Evolutionary conservation across 257 asterid species (phyloP).

Genomic region (Forsythia viridissima): DNA sequence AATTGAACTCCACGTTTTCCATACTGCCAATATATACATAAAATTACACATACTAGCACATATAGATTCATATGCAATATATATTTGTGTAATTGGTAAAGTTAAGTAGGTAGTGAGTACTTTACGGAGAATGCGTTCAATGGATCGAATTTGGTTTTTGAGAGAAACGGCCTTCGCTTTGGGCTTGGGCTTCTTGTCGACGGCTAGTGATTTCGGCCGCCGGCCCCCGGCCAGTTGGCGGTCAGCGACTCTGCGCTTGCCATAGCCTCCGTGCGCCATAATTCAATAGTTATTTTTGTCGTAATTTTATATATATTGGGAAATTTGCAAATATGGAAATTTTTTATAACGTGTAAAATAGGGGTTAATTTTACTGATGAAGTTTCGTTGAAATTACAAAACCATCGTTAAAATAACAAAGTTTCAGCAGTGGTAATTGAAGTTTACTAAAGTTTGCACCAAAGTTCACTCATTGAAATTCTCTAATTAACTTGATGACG

Average conservation of each 20-base stretch:
- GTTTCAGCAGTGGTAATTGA: too few species aligned
- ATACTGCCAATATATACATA: neutral
- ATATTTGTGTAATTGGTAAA: neutral
- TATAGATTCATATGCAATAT: neutral
- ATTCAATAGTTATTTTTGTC: neutral
- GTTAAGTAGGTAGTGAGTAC: constrained; percentile 38
- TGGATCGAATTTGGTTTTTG: constrained; percentile 89
- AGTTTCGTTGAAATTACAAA: too few species aligned
- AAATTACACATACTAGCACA: neutral
- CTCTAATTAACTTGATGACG: too few species aligned
- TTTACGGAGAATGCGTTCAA: constrained; percentile 86
- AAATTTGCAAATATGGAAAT: too few species aligned
- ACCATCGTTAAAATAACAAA: too few species aligned
- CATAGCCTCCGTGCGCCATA: constrained; percentile 89
- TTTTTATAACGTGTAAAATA: too few species aligned
- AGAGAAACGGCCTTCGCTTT: constrained; percentile 73
- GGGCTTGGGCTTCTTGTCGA: constrained; percentile 65
- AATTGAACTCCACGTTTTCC: neutral
- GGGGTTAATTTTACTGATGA: too few species aligned
- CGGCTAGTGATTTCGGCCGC: constrained; percentile 57
- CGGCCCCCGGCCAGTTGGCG: constrained; percentile 38
- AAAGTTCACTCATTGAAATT: too few species aligned
- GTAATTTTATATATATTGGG: neutral
- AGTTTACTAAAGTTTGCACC: too few species aligned
- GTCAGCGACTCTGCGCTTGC: constrained; percentile 56